Percentiles rank a stretch among this genome's conserved stretches.
phyloP scores from a whole-genome alignment of 2,329 filamentous ascomycete species.

The Xylaria polymorpha region DNA sequence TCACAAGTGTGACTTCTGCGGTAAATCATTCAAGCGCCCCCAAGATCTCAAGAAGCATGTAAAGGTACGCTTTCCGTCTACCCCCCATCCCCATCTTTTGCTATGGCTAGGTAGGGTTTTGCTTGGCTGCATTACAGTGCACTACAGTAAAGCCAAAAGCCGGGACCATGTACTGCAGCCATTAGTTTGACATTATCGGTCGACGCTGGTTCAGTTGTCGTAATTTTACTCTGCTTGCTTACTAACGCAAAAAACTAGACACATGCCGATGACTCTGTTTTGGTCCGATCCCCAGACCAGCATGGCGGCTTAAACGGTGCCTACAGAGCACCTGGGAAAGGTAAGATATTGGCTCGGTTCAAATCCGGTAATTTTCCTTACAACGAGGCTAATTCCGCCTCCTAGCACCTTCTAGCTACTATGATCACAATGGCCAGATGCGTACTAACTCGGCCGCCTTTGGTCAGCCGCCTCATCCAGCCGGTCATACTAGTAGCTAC shows the following conservation, averaged over 20 bases:
- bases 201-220: neutral
- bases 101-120: neutral
- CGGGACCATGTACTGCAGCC: neutral
- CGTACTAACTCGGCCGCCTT: slow-evolving; percentile 66
- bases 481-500: slow-evolving; percentile 69
- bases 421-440: slow-evolving; percentile 74
- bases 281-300: slow-evolving; percentile 65
- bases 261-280: slow-evolving; percentile 92
- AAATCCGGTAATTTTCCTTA: slow-evolving; percentile 46
- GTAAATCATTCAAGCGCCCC: slow-evolving; percentile 98
- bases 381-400: slow-evolving; percentile 57
- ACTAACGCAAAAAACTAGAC: slow-evolving; percentile 62
- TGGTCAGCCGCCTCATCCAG: slow-evolving; percentile 61
- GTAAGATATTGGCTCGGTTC: slow-evolving; percentile 54
- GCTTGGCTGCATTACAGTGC: neutral
- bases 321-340: slow-evolving; percentile 67
- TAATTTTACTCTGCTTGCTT: neutral
- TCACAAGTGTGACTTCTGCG: slow-evolving; percentile 98
- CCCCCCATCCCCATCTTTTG: neutral
- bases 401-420: slow-evolving; percentile 67
- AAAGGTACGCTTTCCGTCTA: slow-evolving; percentile 66
- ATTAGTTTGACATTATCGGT: neutral
- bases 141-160: neutral
- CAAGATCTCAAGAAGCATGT: slow-evolving; percentile 99
- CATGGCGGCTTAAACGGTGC: slow-evolving; percentile 61